Conservation (phyloP, 2,329 filamentous ascomycete species). For the Colletotrichum liriopes region DNA sequence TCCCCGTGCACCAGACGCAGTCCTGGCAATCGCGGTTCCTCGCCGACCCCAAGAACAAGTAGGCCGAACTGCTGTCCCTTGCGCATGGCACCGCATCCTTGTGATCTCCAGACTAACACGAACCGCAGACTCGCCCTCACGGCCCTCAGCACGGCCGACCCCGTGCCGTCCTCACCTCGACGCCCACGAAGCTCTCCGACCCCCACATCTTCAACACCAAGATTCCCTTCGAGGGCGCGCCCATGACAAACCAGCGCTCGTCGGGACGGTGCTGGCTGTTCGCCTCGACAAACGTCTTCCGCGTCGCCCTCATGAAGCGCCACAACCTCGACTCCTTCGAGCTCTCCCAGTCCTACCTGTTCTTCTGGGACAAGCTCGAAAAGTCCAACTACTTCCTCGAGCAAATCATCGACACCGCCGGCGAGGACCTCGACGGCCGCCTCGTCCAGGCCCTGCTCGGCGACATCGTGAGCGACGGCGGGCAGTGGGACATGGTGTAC, state of each 20-base stretch:
- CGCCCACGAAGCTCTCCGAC: slow-evolving; percentile 75
- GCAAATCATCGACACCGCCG: slow-evolving; percentile 82
- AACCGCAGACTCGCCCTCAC: slow-evolving; percentile 78
- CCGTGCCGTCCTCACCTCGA: slow-evolving; percentile 75
- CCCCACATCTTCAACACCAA: slow-evolving; percentile 87
- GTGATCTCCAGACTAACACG: slow-evolving; percentile 4
- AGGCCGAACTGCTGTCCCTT: slow-evolving; percentile 33
- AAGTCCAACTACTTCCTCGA: slow-evolving; percentile 93
- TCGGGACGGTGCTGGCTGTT: slow-evolving; percentile 95
- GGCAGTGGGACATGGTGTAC: slow-evolving; percentile 93
- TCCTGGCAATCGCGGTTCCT: slow-evolving; percentile 76
- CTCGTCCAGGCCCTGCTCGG: slow-evolving; percentile 79
- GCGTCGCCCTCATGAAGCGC: slow-evolving; percentile 88
- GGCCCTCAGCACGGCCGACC: slow-evolving; percentile 78
- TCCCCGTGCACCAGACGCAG: slow-evolving; percentile 67
- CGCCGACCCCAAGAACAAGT: slow-evolving; percentile 77
- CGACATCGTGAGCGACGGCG: slow-evolving; percentile 83
- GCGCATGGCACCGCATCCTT: background rate
- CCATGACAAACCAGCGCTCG: slow-evolving; percentile 87
- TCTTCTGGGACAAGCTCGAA: slow-evolving; percentile 96
- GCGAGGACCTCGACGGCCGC: slow-evolving; percentile 79
- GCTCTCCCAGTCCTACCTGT: slow-evolving; percentile 89
- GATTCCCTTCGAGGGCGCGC: slow-evolving; percentile 85
- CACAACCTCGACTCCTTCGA: slow-evolving; percentile 85
- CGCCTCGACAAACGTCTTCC: slow-evolving; percentile 91